Evolutionary conservation across 2,329 filamentous ascomycete species (phyloP).

Genomic region (Pseudopyrenochaeta lycopersici): DNA sequence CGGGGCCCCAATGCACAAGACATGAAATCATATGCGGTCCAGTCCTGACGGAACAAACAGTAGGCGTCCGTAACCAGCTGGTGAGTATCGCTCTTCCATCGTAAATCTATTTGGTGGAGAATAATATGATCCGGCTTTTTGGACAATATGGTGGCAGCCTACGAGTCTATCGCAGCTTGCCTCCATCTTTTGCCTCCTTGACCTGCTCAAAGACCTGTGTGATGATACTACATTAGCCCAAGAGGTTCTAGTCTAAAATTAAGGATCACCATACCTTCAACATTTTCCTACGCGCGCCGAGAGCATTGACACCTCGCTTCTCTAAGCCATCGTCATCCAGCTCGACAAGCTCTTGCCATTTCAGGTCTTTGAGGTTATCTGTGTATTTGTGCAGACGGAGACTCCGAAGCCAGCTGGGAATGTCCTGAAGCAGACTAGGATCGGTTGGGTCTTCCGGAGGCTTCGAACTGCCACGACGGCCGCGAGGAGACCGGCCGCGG

Average conservation of each 20-base stretch:
- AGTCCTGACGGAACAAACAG: constrained; percentile 33
- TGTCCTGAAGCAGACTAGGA: constrained; percentile 87
- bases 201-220: constrained; percentile 92
- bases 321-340: constrained; percentile 93
- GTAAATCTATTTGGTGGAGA: constrained; percentile 28
- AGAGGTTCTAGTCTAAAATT: too few species aligned
- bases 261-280: constrained; percentile 74
- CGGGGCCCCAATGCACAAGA: constrained; percentile 17
- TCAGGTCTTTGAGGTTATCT: constrained; percentile 95
- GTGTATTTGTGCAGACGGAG: constrained; percentile 98
- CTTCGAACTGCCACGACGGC: constrained; percentile 92
- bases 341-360: constrained; percentile 92
- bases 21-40: constrained; percentile 25
- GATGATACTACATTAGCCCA: not conserved
- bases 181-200: constrained; percentile 66
- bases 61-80: constrained; percentile 33
- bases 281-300: constrained; percentile 96
- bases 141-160: constrained; percentile 1
- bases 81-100: constrained; percentile 28
- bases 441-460: constrained; percentile 98
- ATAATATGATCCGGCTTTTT: constrained; percentile 2
- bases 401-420: constrained; percentile 94
- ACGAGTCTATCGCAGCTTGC: constrained; percentile 47
- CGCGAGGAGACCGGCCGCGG: constrained; percentile 89
- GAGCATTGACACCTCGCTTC: constrained; percentile 90